Percentiles rank a stretch among this genome's conserved stretches.
Evolutionary conservation across 192 early-diverging fungal genomes (phyloP).

Genomic region (Spinellus fusiger): DNA sequence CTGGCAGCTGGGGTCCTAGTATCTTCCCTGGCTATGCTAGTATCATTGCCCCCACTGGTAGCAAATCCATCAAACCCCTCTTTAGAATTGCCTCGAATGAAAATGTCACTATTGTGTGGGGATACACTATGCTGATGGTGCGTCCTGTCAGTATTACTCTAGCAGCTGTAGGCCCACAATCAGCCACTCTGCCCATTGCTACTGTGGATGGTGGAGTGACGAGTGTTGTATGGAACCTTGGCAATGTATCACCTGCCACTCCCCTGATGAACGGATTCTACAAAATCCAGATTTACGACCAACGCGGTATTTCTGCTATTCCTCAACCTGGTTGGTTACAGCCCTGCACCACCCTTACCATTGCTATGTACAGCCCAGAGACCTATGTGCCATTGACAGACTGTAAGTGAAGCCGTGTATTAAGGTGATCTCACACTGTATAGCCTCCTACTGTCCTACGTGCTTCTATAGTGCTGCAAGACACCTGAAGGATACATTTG

Average conservation of each 20-base stretch:
- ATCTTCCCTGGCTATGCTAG: conserved; percentile 18
- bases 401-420: conserved; percentile 26
- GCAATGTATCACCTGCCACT: conserved; percentile 8
- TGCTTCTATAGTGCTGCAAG: conserved; percentile 28
- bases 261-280: conserved; percentile 32
- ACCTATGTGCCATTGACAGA: conserved; percentile 21
- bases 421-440: conserved; percentile 16
- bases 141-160: conserved; percentile 25
- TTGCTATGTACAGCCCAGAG: conserved; percentile 30
- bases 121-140: conserved; percentile 28
- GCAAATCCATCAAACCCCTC: conserved; percentile 26
- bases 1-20: conserved; percentile 18
- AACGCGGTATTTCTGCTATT: conserved; percentile 23
- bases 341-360: conserved; percentile 18
- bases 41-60: conserved; percentile 23
- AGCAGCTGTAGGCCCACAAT: conserved; percentile 19
- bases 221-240: conserved; percentile 28
- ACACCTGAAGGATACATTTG: conserved; percentile 2
- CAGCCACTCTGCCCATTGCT: conserved; percentile 21
- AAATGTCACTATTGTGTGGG: conserved; percentile 34
- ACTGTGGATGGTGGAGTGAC: conserved; percentile 17
- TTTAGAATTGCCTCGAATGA: conserved; percentile 18
- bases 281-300: conserved; percentile 31
- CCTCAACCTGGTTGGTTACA: conserved; percentile 23
- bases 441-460: conserved; percentile 24